Base-by-base conservation (phyloP, 2,329 filamentous ascomycete species). In the Aspergillus transmontanensis region DNA sequence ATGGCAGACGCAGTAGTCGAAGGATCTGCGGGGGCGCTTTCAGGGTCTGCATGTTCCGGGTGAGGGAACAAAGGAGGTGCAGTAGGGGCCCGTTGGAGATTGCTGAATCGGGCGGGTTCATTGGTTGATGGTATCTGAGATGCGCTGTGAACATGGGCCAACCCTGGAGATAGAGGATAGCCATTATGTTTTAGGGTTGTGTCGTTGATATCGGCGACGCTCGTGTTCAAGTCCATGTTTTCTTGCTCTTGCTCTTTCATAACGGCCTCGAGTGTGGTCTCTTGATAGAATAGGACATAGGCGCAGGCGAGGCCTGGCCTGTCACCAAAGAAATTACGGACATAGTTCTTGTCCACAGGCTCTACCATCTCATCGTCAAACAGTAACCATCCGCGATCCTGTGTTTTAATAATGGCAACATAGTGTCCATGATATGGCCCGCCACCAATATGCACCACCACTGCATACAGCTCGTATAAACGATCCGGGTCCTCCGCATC, bases 301-400 rank as follows among this genome's bases (percentile, higher is more conserved):
- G 95, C 95, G 71, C 94, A 97, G 11, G 95, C 95, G 77, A 96
- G 87, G 3, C 93, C 93, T 0, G 90, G 90, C 73, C 91, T 93
- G 75, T 97, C 95, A 19, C 95, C 95, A 72, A 99, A 99, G 80
- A 99, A 99, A 76, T 97, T 97, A 68, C 90, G 88, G 43, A 99
- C 95, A 73, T 96, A 99, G 74, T 91, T 90, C 78, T 97, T 97
- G 77, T 97, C 93, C 6, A 99, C 95, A 0, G 95, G 95, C 76
- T 99, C 95, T 5, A 99, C 95, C 88, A 98, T 93, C 80, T 99
- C 95, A 72, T 99, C 95, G 71, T 99, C 95, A 71, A 99, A 99
- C 6, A 99, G 81, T 48, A 99, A 82, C 95, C 95, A 99, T 32
- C 95, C 95, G 59, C 92, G 88, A 74, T 98, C 95, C 73, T 96